Percentiles rank a stretch among this genome's conserved stretches.
These are phyloP conservation scores for Volvox reticuliferus DNA, from an alignment of 139 green algal genomes.

Conservation along the genomic window DNA sequence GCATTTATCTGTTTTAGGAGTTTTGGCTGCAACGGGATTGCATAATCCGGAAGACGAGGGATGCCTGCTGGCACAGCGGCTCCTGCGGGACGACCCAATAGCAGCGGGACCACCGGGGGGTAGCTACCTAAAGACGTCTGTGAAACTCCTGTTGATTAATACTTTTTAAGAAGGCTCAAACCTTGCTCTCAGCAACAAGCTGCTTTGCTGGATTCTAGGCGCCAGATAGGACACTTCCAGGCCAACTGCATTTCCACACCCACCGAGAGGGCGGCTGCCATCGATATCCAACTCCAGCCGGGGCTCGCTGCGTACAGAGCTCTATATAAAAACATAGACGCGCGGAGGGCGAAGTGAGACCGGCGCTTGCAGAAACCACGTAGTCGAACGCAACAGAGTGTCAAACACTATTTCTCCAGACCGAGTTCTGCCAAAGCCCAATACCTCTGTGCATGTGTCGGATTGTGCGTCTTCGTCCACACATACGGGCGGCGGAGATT, in stretches of 20 bases:
- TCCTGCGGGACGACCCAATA: not conserved
- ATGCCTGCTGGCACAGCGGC: not conserved
- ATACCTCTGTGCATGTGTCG: conserved; percentile 38
- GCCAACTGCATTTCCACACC: not conserved
- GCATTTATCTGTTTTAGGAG: conserved; percentile 65
- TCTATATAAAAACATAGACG: conserved; percentile 10
- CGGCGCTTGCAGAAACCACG: not conserved
- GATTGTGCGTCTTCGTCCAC: conserved; percentile 3
- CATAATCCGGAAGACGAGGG: conserved; percentile 42
- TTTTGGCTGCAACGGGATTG: conserved; percentile 58
- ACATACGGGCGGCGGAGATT: conserved; percentile 1
- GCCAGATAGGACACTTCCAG: not conserved
- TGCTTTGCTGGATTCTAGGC: not conserved
- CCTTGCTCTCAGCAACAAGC: not conserved
- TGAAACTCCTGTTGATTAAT: too few relatives aligned
- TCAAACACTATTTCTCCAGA: not conserved
- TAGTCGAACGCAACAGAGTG: not conserved
- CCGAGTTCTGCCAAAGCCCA: not conserved
- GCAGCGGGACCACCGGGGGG: not conserved
- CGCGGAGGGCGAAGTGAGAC: not conserved
- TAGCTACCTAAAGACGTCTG: conserved; percentile 9
- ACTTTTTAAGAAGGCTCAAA: not conserved
- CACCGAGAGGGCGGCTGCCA: conserved; percentile 2
- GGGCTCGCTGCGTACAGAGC: conserved; percentile 33
- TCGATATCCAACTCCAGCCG: not conserved